These are phyloP conservation scores for Avicennia marina DNA, from an alignment of 257 asterid species.

Conservation along the genomic window DNA sequence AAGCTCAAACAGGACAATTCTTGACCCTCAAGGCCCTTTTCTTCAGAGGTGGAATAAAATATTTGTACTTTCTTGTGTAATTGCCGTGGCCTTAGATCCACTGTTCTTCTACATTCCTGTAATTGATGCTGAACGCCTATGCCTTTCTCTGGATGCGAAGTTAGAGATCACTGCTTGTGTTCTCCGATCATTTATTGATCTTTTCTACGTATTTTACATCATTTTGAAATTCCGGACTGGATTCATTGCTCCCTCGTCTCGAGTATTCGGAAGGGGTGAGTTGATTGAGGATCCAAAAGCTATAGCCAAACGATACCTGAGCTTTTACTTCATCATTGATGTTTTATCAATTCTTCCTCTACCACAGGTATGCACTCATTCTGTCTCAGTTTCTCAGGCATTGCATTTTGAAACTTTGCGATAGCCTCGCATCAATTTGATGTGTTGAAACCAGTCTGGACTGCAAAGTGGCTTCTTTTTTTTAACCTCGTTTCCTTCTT, in stretches of 20 bases:
- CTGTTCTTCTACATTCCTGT: slow-evolving; percentile 91
- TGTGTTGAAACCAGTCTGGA: too few species aligned
- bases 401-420: too few species aligned
- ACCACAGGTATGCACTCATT: slow-evolving; percentile 97
- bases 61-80: slow-evolving; percentile 71
- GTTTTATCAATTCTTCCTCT: slow-evolving; percentile 95
- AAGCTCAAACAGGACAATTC: slow-evolving; percentile 54
- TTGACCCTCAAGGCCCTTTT: slow-evolving; percentile 92
- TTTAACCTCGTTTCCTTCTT: too few species aligned
- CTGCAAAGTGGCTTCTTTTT: too few species aligned
- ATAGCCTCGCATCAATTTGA: too few species aligned
- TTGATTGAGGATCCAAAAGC: slow-evolving; percentile 86
- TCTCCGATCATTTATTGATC: slow-evolving; percentile 78
- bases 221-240: slow-evolving; percentile 94
- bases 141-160: slow-evolving; percentile 76
- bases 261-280: slow-evolving; percentile 99
- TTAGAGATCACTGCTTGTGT: slow-evolving; percentile 73
- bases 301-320: slow-evolving; percentile 87
- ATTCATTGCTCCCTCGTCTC: slow-evolving; percentile 91
- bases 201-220: slow-evolving; percentile 80
- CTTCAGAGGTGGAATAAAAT: slow-evolving; percentile 97
- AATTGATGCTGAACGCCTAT: slow-evolving; percentile 52
- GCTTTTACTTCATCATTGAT: slow-evolving; percentile 80
- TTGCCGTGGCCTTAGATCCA: slow-evolving; percentile 97
- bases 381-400: too few species aligned